These are phyloP conservation scores for Ustulina deusta DNA, from an alignment of 2,329 filamentous ascomycete species.

Conservation along the genomic window DNA sequence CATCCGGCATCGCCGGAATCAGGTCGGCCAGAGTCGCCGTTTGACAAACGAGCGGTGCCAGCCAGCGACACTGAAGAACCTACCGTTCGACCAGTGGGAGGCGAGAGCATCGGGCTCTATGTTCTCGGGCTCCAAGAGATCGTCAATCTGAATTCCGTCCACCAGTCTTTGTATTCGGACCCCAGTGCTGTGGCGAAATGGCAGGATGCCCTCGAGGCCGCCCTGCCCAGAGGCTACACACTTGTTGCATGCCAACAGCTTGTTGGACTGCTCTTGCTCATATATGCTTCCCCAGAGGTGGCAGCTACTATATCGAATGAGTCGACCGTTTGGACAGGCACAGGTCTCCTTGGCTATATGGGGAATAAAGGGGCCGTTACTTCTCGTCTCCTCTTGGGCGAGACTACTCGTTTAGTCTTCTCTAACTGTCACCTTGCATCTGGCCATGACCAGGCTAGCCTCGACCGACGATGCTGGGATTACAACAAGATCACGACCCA, in stretches of 20 bases:
- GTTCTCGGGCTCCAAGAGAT: slow-evolving; percentile 93
- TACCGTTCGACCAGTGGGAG: slow-evolving; percentile 62
- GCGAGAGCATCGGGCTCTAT: slow-evolving; percentile 85
- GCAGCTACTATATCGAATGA: slow-evolving; percentile 81
- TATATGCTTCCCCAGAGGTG: slow-evolving; percentile 86
- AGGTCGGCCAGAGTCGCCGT: background rate
- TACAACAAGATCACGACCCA: slow-evolving; percentile 80
- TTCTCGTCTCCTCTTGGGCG: slow-evolving; percentile 84
- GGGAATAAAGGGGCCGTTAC: slow-evolving; percentile 95
- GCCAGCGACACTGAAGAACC: slow-evolving; percentile 59
- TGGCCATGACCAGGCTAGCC: slow-evolving; percentile 78
- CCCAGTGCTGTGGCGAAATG: slow-evolving; percentile 78
- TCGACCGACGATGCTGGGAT: slow-evolving; percentile 93
- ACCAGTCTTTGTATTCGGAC: slow-evolving; percentile 84
- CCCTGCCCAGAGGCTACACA: slow-evolving; percentile 81
- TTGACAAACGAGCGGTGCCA: slow-evolving; percentile 1
- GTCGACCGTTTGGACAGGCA: slow-evolving; percentile 86
- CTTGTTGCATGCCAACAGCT: slow-evolving; percentile 86
- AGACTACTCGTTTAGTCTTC: slow-evolving; percentile 89
- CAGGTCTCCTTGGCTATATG: slow-evolving; percentile 90
- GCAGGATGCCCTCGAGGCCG: slow-evolving; percentile 79
- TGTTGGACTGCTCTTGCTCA: slow-evolving; percentile 83
- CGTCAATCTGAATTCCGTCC: slow-evolving; percentile 83
- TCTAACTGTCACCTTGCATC: slow-evolving; percentile 93
- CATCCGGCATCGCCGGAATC: background rate